Evolutionary conservation across 2,329 filamentous ascomycete genomes (phyloP).

Genomic region (Fusarium brachygibbosum): DNA sequence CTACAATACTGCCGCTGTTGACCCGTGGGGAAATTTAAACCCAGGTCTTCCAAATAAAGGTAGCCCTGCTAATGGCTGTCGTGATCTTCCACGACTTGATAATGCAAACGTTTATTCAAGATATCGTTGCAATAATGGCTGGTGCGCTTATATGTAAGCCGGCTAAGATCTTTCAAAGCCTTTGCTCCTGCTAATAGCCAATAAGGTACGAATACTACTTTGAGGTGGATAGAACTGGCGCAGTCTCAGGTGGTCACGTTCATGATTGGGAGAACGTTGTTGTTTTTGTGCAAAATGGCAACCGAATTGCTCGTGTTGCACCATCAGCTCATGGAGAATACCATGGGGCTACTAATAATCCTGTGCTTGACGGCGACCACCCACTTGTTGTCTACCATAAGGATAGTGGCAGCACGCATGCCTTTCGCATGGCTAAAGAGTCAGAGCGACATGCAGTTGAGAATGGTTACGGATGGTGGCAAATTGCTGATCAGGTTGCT

Average conservation of each 20-base stretch:
- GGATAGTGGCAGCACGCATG: not conserved
- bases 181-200: not conserved
- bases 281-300: not conserved
- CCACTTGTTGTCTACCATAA: not conserved
- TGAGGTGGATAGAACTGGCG: not conserved
- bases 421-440: rapidly evolving
- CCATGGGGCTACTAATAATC: not conserved
- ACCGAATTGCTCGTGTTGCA: not conserved
- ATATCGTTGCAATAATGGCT: not conserved
- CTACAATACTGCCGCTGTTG: not conserved
- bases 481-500: not conserved
- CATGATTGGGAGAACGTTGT: not conserved
- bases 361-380: not conserved
- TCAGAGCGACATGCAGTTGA: rapidly evolving
- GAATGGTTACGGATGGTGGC: not conserved
- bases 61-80: not conserved
- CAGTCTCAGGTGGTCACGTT: not conserved
- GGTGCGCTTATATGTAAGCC: not conserved
- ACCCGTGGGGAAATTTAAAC: not conserved
- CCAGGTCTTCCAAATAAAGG: not conserved
- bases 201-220: slow-evolving; percentile 1
- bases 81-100: not conserved
- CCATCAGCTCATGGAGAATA: not conserved
- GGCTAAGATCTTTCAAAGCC: too few relatives aligned
- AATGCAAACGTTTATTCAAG: not conserved